Conservation (phyloP, 345 rosid species). For the Melastoma malabathricum region DNA sequence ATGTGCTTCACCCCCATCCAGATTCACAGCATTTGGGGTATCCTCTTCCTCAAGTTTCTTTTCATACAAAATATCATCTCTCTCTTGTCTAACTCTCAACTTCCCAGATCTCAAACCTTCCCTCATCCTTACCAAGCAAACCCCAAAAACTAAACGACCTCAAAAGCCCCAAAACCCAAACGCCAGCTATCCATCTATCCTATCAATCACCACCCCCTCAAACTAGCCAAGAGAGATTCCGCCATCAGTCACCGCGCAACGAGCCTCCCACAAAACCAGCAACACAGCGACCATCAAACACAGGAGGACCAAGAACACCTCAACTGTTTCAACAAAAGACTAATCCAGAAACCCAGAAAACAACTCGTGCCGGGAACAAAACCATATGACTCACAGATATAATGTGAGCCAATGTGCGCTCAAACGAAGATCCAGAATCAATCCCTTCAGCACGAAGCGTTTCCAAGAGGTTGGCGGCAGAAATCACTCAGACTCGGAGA, state of each 20-base stretch:
- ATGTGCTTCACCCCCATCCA: background rate
- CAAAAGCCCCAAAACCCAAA: constrained; percentile 7
- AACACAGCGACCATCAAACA: too few relatives aligned
- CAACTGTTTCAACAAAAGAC: too few relatives aligned
- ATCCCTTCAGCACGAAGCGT: too few relatives aligned
- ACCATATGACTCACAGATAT: too few relatives aligned
- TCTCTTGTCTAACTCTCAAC: constrained; percentile 11
- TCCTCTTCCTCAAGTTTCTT: constrained; percentile 1
- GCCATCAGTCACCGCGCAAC: background rate
- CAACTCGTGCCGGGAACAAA: too few relatives aligned
- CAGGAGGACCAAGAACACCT: too few relatives aligned
- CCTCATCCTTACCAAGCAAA: constrained; percentile 18
- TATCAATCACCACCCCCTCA: background rate
- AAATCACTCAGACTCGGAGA: too few relatives aligned
- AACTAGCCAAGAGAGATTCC: too few relatives aligned
- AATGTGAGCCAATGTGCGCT: too few relatives aligned
- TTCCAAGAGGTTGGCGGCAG: too few relatives aligned
- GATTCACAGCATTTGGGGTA: background rate
- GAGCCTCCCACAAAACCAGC: background rate
- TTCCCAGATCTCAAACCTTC: constrained; percentile 26
- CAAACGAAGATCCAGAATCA: too few relatives aligned
- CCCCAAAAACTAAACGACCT: constrained; percentile 3
- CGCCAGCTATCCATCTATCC: constrained; percentile 3
- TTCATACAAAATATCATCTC: constrained; percentile 9
- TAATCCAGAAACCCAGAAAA: too few relatives aligned